These are phyloP conservation scores for Ascomycota sp. DNA, from an alignment of 2,329 filamentous ascomycete species.

Conservation along the genomic window DNA sequence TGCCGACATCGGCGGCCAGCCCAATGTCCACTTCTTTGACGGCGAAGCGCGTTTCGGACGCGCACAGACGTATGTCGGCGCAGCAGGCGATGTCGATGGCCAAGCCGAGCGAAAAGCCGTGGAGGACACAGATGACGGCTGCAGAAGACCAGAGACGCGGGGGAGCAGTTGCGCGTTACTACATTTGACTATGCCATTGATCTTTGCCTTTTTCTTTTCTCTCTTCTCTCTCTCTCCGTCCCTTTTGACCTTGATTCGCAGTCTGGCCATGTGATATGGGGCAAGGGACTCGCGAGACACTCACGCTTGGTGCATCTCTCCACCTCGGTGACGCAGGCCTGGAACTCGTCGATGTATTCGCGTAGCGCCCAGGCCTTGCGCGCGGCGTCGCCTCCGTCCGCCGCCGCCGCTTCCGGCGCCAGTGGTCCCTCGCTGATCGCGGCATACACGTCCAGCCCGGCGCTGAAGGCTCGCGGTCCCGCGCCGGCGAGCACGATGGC, in stretches of 20 bases:
- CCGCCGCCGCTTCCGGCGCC: slow-evolving; percentile 5
- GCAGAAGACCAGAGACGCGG: too few species aligned
- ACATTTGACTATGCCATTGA: too few species aligned
- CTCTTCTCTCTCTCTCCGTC: too few species aligned
- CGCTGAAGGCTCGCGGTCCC: slow-evolving; percentile 67
- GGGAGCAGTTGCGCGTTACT: too few species aligned
- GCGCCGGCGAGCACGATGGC: slow-evolving; percentile 62
- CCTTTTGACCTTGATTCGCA: too few species aligned
- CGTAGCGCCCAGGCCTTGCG: slow-evolving; percentile 42
- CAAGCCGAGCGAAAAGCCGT: slow-evolving; percentile 59
- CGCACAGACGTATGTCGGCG: slow-evolving; percentile 49
- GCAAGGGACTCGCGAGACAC: too few species aligned
- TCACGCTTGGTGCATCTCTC: slow-evolving; percentile 78
- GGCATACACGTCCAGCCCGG: slow-evolving; percentile 65
- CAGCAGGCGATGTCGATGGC: slow-evolving; percentile 54
- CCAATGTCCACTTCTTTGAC: slow-evolving; percentile 75
- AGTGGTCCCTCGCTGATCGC: slow-evolving; percentile 33
- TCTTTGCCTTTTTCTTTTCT: too few species aligned
- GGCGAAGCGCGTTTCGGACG: slow-evolving; percentile 37
- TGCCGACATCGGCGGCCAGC: slow-evolving; percentile 61
- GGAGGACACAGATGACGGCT: slow-evolving; percentile 67
- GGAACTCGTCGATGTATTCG: slow-evolving; percentile 58
- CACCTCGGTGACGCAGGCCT: slow-evolving; percentile 52
- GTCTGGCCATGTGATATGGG: too few species aligned
- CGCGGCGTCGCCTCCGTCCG: slow-evolving; percentile 31